phyloP scores from a whole-genome alignment of 345 rosid species.

The Brassica carinata region DNA sequence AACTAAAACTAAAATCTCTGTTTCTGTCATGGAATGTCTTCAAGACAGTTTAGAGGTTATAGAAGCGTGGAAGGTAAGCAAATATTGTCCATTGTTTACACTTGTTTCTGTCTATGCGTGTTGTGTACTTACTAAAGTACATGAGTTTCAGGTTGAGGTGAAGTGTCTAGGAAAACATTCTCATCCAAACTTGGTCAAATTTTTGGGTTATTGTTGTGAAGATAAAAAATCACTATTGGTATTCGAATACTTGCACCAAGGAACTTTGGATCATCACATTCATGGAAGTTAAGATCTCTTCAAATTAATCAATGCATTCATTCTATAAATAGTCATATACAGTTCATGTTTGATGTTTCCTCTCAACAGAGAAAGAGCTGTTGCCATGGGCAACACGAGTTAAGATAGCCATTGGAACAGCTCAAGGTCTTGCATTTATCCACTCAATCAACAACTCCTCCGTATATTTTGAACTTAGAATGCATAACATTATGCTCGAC shows the following conservation, averaged over 20 bases:
- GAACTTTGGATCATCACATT: conserved; percentile 5
- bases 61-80: conserved; percentile 16
- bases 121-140: too few species aligned
- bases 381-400: conserved; percentile 26
- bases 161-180: neutral
- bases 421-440: conserved; percentile 16
- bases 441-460: conserved; percentile 4
- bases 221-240: conserved; percentile 10
- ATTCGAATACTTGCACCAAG: conserved; percentile 9
- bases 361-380: conserved; percentile 1
- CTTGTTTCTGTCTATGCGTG: neutral
- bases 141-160: neutral
- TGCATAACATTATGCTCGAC: conserved; percentile 27
- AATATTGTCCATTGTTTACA: neutral
- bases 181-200: conserved; percentile 19
- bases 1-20: neutral
- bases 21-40: conserved; percentile 15
- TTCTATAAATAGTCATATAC: neutral
- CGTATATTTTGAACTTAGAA: neutral
- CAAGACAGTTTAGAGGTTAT: neutral
- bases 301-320: neutral
- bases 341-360: neutral
- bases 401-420: conserved; percentile 25
- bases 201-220: conserved; percentile 17
- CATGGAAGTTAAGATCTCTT: conserved; percentile 20